phyloP scores from a whole-genome alignment of 208 protist species.

The Leishmania mexicana region DNA sequence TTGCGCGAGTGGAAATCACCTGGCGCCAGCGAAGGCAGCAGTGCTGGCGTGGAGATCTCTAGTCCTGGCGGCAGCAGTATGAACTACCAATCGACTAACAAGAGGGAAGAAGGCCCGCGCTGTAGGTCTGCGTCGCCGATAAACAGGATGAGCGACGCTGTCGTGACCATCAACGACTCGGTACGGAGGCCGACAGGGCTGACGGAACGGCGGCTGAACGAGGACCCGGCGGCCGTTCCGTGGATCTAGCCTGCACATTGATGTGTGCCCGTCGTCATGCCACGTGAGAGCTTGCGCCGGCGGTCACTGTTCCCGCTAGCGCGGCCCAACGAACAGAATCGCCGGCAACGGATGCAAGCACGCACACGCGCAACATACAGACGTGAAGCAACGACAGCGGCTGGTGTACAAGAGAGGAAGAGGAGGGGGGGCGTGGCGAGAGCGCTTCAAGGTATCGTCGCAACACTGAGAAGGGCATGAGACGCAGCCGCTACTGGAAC shows the following conservation, averaged over 20 bases:
- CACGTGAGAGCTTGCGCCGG: neutral
- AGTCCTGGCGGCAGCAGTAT: neutral
- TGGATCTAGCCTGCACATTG: constrained; percentile 35
- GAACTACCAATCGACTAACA: constrained; percentile 2
- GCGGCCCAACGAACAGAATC: neutral
- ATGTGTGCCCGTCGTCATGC: neutral
- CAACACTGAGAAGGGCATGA: too few relatives aligned
- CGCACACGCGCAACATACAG: neutral
- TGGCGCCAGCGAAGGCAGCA: neutral
- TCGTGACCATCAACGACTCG: constrained; percentile 9
- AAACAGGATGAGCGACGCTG: constrained; percentile 5
- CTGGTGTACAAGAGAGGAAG: too few relatives aligned
- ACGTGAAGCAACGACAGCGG: neutral
- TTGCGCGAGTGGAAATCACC: constrained; percentile 9
- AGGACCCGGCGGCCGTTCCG: constrained; percentile 37
- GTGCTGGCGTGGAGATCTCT: neutral
- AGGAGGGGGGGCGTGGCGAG: too few relatives aligned
- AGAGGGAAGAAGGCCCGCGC: constrained; percentile 7
- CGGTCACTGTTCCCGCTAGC: neutral
- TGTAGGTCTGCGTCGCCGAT: constrained; percentile 6
- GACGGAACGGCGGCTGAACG: constrained; percentile 46
- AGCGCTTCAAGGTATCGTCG: too few relatives aligned
- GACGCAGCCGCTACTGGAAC: too few relatives aligned
- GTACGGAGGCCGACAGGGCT: constrained; percentile 6
- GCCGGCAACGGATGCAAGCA: neutral